phyloP scores from a whole-genome alignment of 1,284 basidiomycete genomes.

The Sanghuangporus weigelae region DNA sequence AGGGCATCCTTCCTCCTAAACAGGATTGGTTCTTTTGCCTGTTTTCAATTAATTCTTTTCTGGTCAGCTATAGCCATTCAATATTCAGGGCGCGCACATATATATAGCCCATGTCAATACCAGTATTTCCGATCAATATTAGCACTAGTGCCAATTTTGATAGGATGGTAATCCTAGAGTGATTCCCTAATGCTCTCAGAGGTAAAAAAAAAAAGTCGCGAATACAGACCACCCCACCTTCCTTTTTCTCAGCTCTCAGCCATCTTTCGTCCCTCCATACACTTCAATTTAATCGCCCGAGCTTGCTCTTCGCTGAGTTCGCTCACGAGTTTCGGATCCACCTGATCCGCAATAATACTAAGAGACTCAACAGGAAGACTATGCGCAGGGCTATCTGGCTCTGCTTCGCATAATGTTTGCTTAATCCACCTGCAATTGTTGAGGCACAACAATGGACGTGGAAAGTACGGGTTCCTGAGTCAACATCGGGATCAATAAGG shows the following conservation, averaged over 20 bases:
- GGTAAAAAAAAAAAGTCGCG: slow-evolving; percentile 1
- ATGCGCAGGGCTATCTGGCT: neutral
- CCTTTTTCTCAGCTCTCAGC: neutral
- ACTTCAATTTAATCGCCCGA: neutral
- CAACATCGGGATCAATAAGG: slow-evolving; percentile 42
- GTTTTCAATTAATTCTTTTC: too few species aligned
- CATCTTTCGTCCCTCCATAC: neutral
- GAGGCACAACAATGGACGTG: slow-evolving; percentile 38
- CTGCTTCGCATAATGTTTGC: slow-evolving; percentile 24
- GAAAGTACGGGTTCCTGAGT: slow-evolving; percentile 32
- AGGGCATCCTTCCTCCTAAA: too few species aligned
- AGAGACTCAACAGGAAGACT: neutral
- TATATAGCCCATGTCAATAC: too few species aligned
- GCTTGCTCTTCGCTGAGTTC: slow-evolving; percentile 2
- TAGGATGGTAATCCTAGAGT: too few species aligned
- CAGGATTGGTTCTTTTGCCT: too few species aligned
- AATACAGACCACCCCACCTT: neutral
- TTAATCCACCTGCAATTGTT: slow-evolving; percentile 40
- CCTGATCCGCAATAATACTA: neutral
- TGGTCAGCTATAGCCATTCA: too few species aligned
- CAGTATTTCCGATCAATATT: too few species aligned
- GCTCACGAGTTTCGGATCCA: neutral
- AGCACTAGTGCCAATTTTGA: too few species aligned
- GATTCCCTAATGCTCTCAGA: slow-evolving; percentile 1
- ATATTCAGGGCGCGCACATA: too few species aligned